Conservation (phyloP, 495 filamentous ascomycete genomes). For the Collariella sp. region DNA sequence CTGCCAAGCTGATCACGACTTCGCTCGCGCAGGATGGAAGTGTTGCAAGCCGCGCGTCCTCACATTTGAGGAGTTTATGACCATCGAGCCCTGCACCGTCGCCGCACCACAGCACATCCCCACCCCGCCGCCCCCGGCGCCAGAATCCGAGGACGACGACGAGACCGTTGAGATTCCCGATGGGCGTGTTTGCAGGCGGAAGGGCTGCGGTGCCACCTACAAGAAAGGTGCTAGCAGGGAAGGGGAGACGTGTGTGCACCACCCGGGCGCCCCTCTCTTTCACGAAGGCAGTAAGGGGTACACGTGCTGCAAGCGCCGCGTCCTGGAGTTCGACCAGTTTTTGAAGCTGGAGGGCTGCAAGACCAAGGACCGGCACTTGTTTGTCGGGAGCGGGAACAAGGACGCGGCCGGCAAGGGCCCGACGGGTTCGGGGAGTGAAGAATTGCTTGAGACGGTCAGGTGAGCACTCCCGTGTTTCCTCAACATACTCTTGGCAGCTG, state of each 20-base stretch:
- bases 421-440: slow-evolving; percentile 40
- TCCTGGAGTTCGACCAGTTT: slow-evolving; percentile 96
- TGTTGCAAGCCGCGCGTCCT: slow-evolving; percentile 97
- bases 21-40: slow-evolving; percentile 70
- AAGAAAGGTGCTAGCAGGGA: slow-evolving; percentile 50
- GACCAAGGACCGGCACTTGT: slow-evolving; percentile 72
- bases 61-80: slow-evolving; percentile 97
- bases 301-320: slow-evolving; percentile 89
- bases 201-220: slow-evolving; percentile 60
- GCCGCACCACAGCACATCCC: slow-evolving; percentile 47
- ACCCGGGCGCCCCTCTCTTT: slow-evolving; percentile 82
- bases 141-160: slow-evolving; percentile 86
- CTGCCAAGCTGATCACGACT: slow-evolving; percentile 12
- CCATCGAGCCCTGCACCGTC: slow-evolving; percentile 82
- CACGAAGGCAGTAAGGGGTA: slow-evolving; percentile 98
- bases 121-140: slow-evolving; percentile 54
- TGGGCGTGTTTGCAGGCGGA: slow-evolving; percentile 68
- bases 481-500: slow-evolving; percentile 3
- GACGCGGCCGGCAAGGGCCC: slow-evolving; percentile 31
- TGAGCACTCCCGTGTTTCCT: slow-evolving; percentile 26
- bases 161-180: slow-evolving; percentile 57
- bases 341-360: slow-evolving; percentile 88
- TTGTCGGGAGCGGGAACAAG: slow-evolving; percentile 71
- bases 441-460: slow-evolving; percentile 61
- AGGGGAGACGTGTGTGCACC: slow-evolving; percentile 73